Base-by-base conservation (phyloP, 306 rosid species). In the Sicyos edulis region DNA sequence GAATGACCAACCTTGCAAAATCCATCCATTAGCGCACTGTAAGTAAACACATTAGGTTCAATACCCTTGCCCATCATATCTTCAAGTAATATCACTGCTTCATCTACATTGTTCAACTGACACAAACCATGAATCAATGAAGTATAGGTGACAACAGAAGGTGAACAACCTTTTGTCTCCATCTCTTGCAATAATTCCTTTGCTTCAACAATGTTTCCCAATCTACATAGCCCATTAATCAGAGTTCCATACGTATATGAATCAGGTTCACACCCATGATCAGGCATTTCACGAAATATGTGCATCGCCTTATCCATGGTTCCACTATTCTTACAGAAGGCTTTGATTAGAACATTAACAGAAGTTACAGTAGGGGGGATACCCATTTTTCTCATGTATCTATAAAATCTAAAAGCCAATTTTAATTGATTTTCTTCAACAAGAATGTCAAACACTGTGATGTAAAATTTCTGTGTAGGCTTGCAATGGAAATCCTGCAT, bases 231-330 rank as follows among this genome's bases (percentile, higher is more conserved):
- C 70, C 96, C 96, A 72, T 87, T 92, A 54, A 92, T 87, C 80
- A 92, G 83, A 49, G 98, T 92, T 65, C 98, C 96, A 70, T 85
- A 92, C 5, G 96, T 88, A 78, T 92, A 92, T 7, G 98, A 85
- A 82, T 90, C 96, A 14, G 98, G 96, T 51, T 56, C 78, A 78
- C 82, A 90, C 21, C 93, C 91, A 22, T 83, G 90, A 60, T 78
- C 74, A 6, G 98, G 84, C 96, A 92, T 90, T 80, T 88, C 96
- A 14, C 10, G 83, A 72, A 92, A 88, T 77, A 90, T 82, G 64
- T 3, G 77, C 29, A 90, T 77, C 75, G 98, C 98, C 54, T 87
- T 77, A 77, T 85, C 88, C 54, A 83, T n/a, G 50, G 96, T 86
- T 57, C 78, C 89, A 47, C 77, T 75, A 55, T 81, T 92, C 80